Evolutionary conservation across 2,329 filamentous ascomycete species (phyloP), one percentile per base, ranked within the genome.

Genomic region (Microcyclospora pomicola): DNA sequence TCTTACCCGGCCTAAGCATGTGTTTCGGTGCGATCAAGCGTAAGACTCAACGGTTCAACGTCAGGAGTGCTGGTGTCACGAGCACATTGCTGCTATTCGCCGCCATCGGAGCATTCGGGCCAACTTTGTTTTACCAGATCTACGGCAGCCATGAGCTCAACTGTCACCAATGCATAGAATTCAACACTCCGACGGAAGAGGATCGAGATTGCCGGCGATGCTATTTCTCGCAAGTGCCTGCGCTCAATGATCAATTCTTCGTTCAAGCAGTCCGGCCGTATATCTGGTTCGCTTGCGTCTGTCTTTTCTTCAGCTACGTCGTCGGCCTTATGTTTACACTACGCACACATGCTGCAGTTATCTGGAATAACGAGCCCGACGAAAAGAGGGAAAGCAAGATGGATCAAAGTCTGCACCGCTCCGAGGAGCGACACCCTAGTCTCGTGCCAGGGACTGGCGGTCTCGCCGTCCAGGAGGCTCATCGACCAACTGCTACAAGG

Each of bases 1-100:
- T 98, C 58, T 69, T 98, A 33, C 91, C 91, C 0, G 91, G 91
- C 1, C 60, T 98, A 27, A 96, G 88, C 41, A 98, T 98, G 91
- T 98, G 91, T 61, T 98, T 95, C 54, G 91, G 91, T 33, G 92
- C 92, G 13, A 80, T 98, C 55, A 94, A 94, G 65, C 79, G 92
- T 51, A 98, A 98, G 66, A 98, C 91, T 1, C 91, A 98, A 58
- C 80, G 91, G 31, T 98, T 98, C 71, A 98, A 98, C 56, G 87
- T 91, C 45, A 85, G 80, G 54, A 96, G 88, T 27, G 91, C 91
- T 24, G 86, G 91, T 56, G 91, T 96, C 27, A 96, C 88, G 1
- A 95, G 87, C 2, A 98, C 91, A 0, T 98, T 98, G 91, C 66
- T 98, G 40, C 70, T 98, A 9, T 98, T 98, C 57, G 88, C 91